Conservation (phyloP, 371 early-diverging fungal genomes). For the Lichtheimia ramosa region DNA sequence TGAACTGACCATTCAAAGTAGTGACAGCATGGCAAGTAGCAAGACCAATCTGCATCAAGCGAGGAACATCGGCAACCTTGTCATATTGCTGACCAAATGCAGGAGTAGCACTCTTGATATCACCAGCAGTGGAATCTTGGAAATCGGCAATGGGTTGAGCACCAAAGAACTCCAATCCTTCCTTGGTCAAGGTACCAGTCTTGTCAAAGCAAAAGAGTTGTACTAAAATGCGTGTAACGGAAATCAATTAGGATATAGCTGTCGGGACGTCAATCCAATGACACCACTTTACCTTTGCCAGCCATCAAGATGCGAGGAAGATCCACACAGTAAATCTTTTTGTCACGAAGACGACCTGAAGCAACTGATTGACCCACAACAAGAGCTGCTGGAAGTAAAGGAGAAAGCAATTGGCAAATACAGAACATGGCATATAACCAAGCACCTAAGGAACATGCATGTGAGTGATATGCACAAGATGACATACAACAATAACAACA, state of each 20-base stretch:
- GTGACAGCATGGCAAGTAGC: constrained; percentile 80
- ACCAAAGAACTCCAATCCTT: constrained; percentile 71
- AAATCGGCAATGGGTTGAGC: constrained; percentile 10
- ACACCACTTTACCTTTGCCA: background rate
- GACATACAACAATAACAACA: no score
- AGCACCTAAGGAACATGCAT: no score
- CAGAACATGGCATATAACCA: constrained; percentile 66
- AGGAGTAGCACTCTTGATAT: background rate
- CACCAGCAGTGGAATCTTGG: background rate
- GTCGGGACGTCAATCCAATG: constrained; percentile 60
- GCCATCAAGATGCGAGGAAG: constrained; percentile 64
- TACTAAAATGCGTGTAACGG: constrained; percentile 22
- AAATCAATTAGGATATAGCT: constrained; percentile 51
- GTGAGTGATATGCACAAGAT: constrained; percentile 33
- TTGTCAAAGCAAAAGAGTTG: constrained; percentile 92
- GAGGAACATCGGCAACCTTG: background rate
- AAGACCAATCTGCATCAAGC: constrained; percentile 52
- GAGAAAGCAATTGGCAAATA: constrained; percentile 65
- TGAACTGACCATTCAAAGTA: constrained; percentile 58
- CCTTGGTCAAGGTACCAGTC: constrained; percentile 79
- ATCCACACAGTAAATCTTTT: constrained; percentile 70
- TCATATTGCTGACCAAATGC: background rate
- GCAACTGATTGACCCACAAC: constrained; percentile 73
- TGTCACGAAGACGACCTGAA: constrained; percentile 58
- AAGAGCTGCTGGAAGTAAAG: constrained; percentile 72